A percentile compares a stretch with the other conserved stretches of the same genome.
These are phyloP conservation scores for Fusarium redolens DNA, from an alignment of 2,329 filamentous ascomycete genomes.

Conservation along the genomic window DNA sequence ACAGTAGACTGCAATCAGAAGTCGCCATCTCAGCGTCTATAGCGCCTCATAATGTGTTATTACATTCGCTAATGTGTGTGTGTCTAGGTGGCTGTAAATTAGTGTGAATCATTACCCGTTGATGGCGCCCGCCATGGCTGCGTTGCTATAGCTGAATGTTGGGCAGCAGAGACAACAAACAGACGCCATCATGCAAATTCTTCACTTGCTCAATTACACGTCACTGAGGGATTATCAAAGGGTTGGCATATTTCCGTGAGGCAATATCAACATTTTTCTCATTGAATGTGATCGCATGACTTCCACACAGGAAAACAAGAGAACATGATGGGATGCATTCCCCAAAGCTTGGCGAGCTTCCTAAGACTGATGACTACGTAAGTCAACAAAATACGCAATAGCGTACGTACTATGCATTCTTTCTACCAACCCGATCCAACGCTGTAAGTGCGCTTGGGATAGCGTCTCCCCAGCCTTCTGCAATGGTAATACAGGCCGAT, in stretches of 20 bases:
- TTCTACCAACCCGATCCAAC: neutral
- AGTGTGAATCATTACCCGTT: slow-evolving; percentile 29
- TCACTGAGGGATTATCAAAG: neutral
- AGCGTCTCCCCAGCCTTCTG: slow-evolving; percentile 14
- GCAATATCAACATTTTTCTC: neutral
- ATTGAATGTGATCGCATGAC: neutral
- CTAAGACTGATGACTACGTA: neutral
- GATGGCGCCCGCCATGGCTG: slow-evolving; percentile 25
- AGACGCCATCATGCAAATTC: slow-evolving; percentile 15
- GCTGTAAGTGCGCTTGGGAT: neutral
- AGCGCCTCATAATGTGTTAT: slow-evolving; percentile 4
- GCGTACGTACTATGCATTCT: slow-evolving; percentile 31
- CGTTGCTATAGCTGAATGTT: slow-evolving; percentile 28
- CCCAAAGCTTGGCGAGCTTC: slow-evolving; percentile 1
- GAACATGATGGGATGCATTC: slow-evolving; percentile 8
- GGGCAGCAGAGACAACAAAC: slow-evolving; percentile 14
- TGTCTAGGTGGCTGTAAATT: slow-evolving; percentile 14
- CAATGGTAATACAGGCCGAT: slow-evolving; percentile 9
- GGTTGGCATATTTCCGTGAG: neutral
- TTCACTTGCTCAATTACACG: neutral
- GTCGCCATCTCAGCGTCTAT: slow-evolving; percentile 14
- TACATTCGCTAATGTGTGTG: neutral
- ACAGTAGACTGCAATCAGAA: neutral
- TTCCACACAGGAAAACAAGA: neutral
- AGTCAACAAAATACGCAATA: slow-evolving; percentile 24